These are phyloP conservation scores for Cladophialophora psammophila DNA, from an alignment of 2,329 filamentous ascomycete species.

Conservation along the genomic window DNA sequence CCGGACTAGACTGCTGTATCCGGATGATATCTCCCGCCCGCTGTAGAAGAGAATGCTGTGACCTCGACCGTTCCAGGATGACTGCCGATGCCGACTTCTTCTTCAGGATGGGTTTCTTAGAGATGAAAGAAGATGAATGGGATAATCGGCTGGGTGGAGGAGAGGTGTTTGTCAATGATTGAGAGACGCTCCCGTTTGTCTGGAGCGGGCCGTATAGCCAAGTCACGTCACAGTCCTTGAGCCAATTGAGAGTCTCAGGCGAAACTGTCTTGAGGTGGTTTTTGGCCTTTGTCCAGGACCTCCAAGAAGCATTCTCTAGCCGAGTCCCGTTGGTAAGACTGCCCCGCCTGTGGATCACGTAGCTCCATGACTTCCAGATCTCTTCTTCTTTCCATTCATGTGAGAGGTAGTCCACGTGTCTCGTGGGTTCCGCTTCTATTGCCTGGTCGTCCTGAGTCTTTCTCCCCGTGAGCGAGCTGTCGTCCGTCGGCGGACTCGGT, in stretches of 20 bases:
- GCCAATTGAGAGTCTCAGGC: slow-evolving; percentile 92
- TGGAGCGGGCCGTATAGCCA: slow-evolving; percentile 97
- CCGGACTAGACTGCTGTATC: slow-evolving; percentile 71
- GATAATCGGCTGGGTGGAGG: slow-evolving; percentile 64
- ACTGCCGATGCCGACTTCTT: slow-evolving; percentile 96
- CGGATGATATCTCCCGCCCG: slow-evolving; percentile 87
- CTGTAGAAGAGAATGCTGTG: slow-evolving; percentile 85
- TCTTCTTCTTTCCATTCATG: slow-evolving; percentile 95
- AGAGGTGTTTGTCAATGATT: slow-evolving; percentile 49
- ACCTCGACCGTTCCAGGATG: slow-evolving; percentile 88
- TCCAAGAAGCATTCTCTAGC: slow-evolving; percentile 95
- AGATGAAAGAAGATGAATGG: slow-evolving; percentile 71
- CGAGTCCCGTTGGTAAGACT: slow-evolving; percentile 82
- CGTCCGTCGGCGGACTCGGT: slow-evolving; percentile 62
- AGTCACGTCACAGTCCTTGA: slow-evolving; percentile 96
- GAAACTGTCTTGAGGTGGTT: slow-evolving; percentile 86
- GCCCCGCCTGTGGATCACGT: slow-evolving; percentile 80
- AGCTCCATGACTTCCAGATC: slow-evolving; percentile 96
- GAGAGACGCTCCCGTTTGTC: slow-evolving; percentile 61
- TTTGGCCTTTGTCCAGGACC: slow-evolving; percentile 94
- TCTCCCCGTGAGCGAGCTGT: slow-evolving; percentile 63
- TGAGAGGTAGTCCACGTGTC: slow-evolving; percentile 94
- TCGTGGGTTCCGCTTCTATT: slow-evolving; percentile 75
- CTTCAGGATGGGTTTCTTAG: slow-evolving; percentile 90
- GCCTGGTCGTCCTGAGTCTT: slow-evolving; percentile 81